These are phyloP conservation scores for Plasmodium billcollinsi DNA, from an alignment of 169 alveolate species.

Conservation along the genomic window DNA sequence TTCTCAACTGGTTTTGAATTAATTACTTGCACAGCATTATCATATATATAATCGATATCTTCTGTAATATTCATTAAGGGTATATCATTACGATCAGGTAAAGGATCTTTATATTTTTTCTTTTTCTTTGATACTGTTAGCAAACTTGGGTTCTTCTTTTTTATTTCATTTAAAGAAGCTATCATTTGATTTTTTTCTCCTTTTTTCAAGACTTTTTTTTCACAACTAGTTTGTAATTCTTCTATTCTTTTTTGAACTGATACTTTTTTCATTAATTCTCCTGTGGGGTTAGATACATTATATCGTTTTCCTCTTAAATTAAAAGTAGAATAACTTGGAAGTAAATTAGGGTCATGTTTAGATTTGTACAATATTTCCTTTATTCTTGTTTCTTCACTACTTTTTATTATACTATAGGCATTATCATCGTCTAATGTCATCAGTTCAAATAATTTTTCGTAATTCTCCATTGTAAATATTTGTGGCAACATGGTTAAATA, in stretches of 20 bases:
- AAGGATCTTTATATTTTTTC: constrained; percentile 63
- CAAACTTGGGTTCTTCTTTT: constrained; percentile 53
- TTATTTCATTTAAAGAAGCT: constrained; percentile 65
- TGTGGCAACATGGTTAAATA: too few relatives aligned
- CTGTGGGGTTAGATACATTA: constrained; percentile 57
- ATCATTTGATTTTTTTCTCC: constrained; percentile 72
- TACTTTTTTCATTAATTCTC: constrained; percentile 44
- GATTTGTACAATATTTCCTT: constrained; percentile 71
- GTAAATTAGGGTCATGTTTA: constrained; percentile 67
- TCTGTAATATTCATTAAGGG: constrained; percentile 69
- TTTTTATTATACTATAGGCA: constrained; percentile 71
- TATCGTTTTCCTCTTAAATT: constrained; percentile 76
- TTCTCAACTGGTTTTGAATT: constrained; percentile 37
- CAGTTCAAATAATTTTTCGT: constrained; percentile 54
- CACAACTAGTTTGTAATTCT: constrained; percentile 53
- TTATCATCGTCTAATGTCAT: constrained; percentile 54
- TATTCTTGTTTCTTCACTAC: constrained; percentile 63
- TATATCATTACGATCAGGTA: constrained; percentile 71
- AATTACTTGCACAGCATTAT: constrained; percentile 76
- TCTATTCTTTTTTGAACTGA: constrained; percentile 58
- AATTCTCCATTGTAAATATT: constrained; percentile 49
- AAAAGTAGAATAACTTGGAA: constrained; percentile 77
- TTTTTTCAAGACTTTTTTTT: constrained; percentile 70
- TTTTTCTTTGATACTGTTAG: constrained; percentile 64
- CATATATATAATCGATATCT: constrained; percentile 72